These are phyloP conservation scores for Cicer bijugum DNA, from an alignment of 306 rosid genomes.

Conservation along the genomic window DNA sequence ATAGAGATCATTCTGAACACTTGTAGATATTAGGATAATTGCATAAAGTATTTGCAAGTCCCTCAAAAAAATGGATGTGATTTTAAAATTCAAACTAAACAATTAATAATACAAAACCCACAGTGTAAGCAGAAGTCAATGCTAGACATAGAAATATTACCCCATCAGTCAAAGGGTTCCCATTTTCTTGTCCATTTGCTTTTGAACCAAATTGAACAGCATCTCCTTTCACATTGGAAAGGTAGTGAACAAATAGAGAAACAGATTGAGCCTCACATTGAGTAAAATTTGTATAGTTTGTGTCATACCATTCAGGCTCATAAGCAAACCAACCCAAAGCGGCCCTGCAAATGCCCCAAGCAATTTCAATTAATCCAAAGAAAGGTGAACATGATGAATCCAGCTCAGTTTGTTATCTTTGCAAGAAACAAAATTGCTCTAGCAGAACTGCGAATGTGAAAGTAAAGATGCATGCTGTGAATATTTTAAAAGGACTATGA, in stretches of 20 bases:
- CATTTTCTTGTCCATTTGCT: conserved; percentile 78
- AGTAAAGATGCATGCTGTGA: conserved; percentile 28
- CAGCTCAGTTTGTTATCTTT: conserved; percentile 9
- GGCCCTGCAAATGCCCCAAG: conserved; percentile 65
- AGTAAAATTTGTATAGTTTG: conserved; percentile 70
- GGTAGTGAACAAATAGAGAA: conserved; percentile 80
- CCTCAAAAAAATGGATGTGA: neutral
- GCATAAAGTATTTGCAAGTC: conserved; percentile 37
- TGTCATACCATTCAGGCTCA: conserved; percentile 87
- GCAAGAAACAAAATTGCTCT: conserved; percentile 35
- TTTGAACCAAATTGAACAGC: conserved; percentile 63
- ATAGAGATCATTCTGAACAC: conserved; percentile 64
- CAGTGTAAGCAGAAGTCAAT: conserved; percentile 33
- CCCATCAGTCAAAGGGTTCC: conserved; percentile 62
- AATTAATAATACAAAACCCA: conserved; percentile 23
- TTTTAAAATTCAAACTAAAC: conserved; percentile 34
- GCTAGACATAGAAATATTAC: conserved; percentile 55
- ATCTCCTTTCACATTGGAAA: conserved; percentile 74
- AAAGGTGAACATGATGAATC: conserved; percentile 36
- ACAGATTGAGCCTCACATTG: conserved; percentile 96
- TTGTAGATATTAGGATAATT: conserved; percentile 42
- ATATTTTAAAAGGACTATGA: conserved; percentile 22
- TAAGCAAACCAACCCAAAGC: conserved; percentile 92
- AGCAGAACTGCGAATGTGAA: conserved; percentile 36
- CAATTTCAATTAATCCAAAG: conserved; percentile 45